phyloP scores from a whole-genome alignment of 352 stramenopile genomes.

The Phytopythium sindhum region DNA sequence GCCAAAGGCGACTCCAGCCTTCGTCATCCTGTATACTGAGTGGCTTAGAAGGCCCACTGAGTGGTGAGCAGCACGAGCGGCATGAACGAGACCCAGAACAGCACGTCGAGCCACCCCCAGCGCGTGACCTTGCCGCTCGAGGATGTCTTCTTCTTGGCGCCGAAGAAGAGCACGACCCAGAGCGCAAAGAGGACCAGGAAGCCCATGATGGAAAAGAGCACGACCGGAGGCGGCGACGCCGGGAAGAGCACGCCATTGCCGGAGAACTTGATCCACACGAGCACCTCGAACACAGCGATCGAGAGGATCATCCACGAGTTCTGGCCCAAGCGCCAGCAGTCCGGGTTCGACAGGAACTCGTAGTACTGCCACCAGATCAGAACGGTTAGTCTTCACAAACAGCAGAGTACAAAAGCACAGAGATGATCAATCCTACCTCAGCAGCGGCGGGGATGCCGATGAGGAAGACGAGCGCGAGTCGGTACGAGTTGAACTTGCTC shows the following conservation, averaged over 20 bases:
- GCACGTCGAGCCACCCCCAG: conserved; percentile 71
- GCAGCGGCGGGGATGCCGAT: conserved; percentile 75
- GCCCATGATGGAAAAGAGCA: conserved; percentile 54
- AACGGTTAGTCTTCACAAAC: not conserved
- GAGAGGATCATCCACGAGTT: conserved; percentile 85
- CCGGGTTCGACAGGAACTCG: conserved; percentile 79
- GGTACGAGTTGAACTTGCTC: conserved; percentile 83
- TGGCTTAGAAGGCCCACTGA: conserved; percentile 76
- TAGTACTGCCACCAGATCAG: conserved; percentile 53
- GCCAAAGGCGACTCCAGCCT: not conserved
- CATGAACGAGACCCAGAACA: conserved; percentile 84
- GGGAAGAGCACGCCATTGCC: conserved; percentile 55
- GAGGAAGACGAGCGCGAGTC: conserved; percentile 74
- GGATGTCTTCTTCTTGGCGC: conserved; percentile 8
- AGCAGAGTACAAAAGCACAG: not conserved
- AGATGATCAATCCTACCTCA: conserved; percentile 61
- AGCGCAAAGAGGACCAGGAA: conserved; percentile 67
- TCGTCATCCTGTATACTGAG: not conserved
- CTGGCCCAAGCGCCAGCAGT: conserved; percentile 71
- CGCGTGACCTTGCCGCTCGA: conserved; percentile 22
- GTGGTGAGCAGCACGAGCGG: conserved; percentile 73
- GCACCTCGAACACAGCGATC: conserved; percentile 70
- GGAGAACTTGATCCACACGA: conserved; percentile 85
- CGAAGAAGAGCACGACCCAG: conserved; percentile 80
- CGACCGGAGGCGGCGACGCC: conserved; percentile 44